Evolutionary conservation across 163 green algal species (phyloP).

Genomic region (Scenedesmus sp.): DNA sequence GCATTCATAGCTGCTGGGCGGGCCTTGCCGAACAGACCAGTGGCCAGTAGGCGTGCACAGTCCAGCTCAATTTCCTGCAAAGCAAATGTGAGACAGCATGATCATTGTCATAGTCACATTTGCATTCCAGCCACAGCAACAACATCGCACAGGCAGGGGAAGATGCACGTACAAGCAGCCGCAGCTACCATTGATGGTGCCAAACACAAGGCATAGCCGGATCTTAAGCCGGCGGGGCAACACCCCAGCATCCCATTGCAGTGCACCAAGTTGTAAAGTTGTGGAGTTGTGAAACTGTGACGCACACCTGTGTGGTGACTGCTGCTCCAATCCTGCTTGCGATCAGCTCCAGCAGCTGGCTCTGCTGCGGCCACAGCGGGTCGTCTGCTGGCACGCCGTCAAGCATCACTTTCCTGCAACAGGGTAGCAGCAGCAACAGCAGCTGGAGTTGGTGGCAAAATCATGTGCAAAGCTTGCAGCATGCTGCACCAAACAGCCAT

Average conservation of each 20-base stretch:
- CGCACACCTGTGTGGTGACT: conserved; percentile 61
- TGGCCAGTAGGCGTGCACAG: conserved; percentile 73
- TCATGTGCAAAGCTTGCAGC: background rate
- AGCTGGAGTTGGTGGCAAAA: background rate
- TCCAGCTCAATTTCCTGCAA: conserved; percentile 83
- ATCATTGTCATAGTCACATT: too few relatives aligned
- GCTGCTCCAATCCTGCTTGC: conserved; percentile 60
- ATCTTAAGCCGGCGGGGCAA: too few relatives aligned
- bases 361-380: conserved; percentile 67
- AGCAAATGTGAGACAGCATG: background rate
- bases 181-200: too few relatives aligned
- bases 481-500: conserved; percentile 31
- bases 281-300: background rate
- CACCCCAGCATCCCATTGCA: background rate
- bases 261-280: background rate
- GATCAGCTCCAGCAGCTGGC: conserved; percentile 71
- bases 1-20: conserved; percentile 55
- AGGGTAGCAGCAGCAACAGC: background rate
- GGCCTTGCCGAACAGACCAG: conserved; percentile 70
- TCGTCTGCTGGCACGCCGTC: conserved; percentile 42
- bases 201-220: too few relatives aligned
- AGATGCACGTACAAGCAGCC: too few relatives aligned
- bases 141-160: too few relatives aligned
- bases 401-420: conserved; percentile 44
- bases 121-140: too few relatives aligned